Percentiles rank a stretch among this genome's conserved stretches.
phyloP scores from a whole-genome alignment of 2,329 filamentous ascomycete species.

The Falciphora oryzae region DNA sequence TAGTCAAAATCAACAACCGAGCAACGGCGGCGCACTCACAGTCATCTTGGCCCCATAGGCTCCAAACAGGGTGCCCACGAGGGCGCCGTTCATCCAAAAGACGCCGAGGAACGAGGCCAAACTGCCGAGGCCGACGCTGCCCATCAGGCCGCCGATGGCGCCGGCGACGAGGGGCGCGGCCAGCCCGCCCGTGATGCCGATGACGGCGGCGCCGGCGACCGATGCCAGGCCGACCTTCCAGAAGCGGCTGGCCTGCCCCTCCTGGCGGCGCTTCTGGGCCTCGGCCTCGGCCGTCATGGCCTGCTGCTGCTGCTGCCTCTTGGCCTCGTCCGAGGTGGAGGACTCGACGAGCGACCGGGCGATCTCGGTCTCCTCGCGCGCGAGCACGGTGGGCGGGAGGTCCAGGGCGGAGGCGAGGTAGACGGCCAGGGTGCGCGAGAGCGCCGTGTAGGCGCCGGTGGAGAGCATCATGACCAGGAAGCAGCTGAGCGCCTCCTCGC shows the following conservation, averaged over 20 bases:
- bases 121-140: slow-evolving; percentile 76
- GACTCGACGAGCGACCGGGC: slow-evolving; percentile 69
- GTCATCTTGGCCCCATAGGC: slow-evolving; percentile 78
- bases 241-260: slow-evolving; percentile 63
- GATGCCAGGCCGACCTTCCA: slow-evolving; percentile 91
- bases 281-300: slow-evolving; percentile 70
- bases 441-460: slow-evolving; percentile 66
- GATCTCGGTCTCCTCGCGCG: slow-evolving; percentile 67
- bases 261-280: slow-evolving; percentile 64
- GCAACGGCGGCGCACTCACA: slow-evolving; percentile 22
- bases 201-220: slow-evolving; percentile 80
- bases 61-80: slow-evolving; percentile 84
- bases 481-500: slow-evolving; percentile 61
- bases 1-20: background rate
- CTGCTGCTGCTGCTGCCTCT: slow-evolving; percentile 26
- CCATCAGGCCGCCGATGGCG: slow-evolving; percentile 78
- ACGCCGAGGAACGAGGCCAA: slow-evolving; percentile 82
- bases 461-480: slow-evolving; percentile 65
- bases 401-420: slow-evolving; percentile 62
- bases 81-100: slow-evolving; percentile 76
- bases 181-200: slow-evolving; percentile 89
- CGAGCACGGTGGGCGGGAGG: slow-evolving; percentile 55
- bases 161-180: slow-evolving; percentile 84
- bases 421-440: slow-evolving; percentile 64
- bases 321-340: slow-evolving; percentile 36